Base-by-base conservation (phyloP, 345 rosid species). In the Melaleuca quinquenervia region DNA sequence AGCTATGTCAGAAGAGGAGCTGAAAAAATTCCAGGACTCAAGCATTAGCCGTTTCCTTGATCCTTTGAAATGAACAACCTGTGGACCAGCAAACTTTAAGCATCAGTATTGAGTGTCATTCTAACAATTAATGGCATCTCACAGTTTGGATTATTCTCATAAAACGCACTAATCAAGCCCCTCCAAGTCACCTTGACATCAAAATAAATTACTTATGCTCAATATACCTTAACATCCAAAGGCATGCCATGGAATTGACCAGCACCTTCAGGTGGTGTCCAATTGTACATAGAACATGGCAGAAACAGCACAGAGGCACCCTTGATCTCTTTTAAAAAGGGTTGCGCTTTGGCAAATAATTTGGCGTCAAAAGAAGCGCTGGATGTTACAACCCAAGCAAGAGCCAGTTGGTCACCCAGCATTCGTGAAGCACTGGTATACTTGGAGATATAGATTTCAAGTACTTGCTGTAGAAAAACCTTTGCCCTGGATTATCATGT, bases 181-280 rank as follows among this genome's bases (percentile, higher is more conserved):
- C 2, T 70, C 21, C 26, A 22, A 51, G 52, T 85, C 15, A 70
- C 70, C 49, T 15, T 36, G 27, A 74, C 70, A 60, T 49, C 22
- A 49, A 48, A 45, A 49, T 24, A 12, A 44, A 26, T 49, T 58
- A 45, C 52, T 27, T 84, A 70, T 18, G 12, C 45, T 18, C 6
- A 70, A 70, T 18, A 32, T 91, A 96, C 98, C 98, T 96, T 94
- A 62, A 97, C 96, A 87, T 97, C 96, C 88, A 96, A 90, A 51
- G 98, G 99, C 99, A 97, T 93, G 92, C 99, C 99, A 74, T 93
- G 99, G 88, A 96, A 97, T 89, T 97, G 99, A 87, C 99, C 98
- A 51, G 99, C 98, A 70, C 98, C 99, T 88, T 96, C 99, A 1
- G 99, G 99, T 78, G 99, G 99, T 80, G 99, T 97, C 99, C 99